Base-by-base conservation (phyloP, 768 basidiomycete species). In the Sarcodon aspratus region DNA sequence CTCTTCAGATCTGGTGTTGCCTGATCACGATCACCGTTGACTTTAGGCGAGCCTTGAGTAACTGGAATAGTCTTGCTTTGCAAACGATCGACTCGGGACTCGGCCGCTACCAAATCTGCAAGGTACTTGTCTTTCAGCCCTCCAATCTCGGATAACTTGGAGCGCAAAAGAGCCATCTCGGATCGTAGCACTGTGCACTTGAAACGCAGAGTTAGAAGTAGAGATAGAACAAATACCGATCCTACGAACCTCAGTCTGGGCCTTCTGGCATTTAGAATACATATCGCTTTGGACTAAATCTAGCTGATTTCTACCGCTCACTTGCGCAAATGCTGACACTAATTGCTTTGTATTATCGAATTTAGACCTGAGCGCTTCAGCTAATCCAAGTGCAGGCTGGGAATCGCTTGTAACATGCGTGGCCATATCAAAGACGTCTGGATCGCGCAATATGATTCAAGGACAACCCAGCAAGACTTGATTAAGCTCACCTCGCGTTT, bases 31-130 rank as follows among this genome's bases (percentile, higher is more conserved):
- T 42, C 40, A 17, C 40, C 40, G 11, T 42, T 42, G 9, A n/a
- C 40, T 42, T 13, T 42, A 15, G 13, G 13, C 17, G 40, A 42
- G 40, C 46, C 15, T 38, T 55, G 45, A 36, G 52, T 9, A 6
- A 50, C 33, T 7, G 52, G 46, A 1, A 59, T 44, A 10, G 56
- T 48, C 47, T 55, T 60, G 47, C 60, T 60, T 36, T 58, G 57
- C 3, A 61, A 44, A 9, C 61, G 58, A 45, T 63, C 61, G 43
- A 53, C 38, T 1, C 57, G 57, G 43, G 52, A 59, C 52, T 63
- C 58, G 13, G 59, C 57, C 12, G 56, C 54, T 7, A 55, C 43
- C n/a, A 61, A 53, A 31, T 55, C 51, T 35, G 59, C 60, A 12
- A 52, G 56, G 44, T 52, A 55, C 15, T 47, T 34, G 34, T 63